Percentiles rank a stretch among this genome's conserved stretches.
These are phyloP conservation scores for Fusarium multiceps DNA, from an alignment of 2,329 filamentous ascomycete genomes.

Conservation along the genomic window DNA sequence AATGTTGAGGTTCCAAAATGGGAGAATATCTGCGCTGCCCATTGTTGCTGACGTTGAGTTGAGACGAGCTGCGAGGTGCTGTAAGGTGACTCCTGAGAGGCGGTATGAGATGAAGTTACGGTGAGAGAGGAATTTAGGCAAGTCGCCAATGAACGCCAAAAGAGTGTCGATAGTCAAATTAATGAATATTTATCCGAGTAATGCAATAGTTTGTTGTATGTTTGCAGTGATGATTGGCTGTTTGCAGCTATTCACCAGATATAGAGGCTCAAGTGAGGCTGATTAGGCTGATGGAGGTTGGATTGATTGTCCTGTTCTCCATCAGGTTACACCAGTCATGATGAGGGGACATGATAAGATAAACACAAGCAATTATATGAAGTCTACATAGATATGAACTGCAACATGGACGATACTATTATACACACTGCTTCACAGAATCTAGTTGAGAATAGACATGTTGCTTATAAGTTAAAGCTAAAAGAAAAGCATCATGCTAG, in stretches of 20 bases:
- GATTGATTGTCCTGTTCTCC: conserved; percentile 10
- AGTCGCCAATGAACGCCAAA: not conserved
- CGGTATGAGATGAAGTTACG: conserved; percentile 16
- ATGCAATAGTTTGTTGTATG: not conserved
- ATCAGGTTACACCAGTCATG: conserved; percentile 8
- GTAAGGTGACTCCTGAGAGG: not conserved
- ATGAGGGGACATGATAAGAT: not conserved
- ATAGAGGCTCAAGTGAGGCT: conserved; percentile 3
- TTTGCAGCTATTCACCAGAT: not conserved
- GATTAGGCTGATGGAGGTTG: not conserved
- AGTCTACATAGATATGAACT: not conserved
- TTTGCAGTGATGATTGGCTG: not conserved
- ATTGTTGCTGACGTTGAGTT: conserved; percentile 43
- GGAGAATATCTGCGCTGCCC: conserved; percentile 54
- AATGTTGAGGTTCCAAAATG: conserved; percentile 89
- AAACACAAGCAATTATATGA: not conserved
- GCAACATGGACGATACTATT: not conserved
- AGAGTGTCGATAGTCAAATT: not conserved
- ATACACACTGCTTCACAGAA: not conserved
- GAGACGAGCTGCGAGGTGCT: not conserved
- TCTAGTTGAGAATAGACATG: not conserved
- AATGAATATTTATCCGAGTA: not conserved
- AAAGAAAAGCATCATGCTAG: not conserved
- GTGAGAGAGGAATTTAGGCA: conserved; percentile 19
- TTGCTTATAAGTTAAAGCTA: not conserved